Percentiles rank a stretch among this genome's conserved stretches.
Conservation (phyloP, 1,284 basidiomycete genomes). For the Ganoderma boninense region DNA sequence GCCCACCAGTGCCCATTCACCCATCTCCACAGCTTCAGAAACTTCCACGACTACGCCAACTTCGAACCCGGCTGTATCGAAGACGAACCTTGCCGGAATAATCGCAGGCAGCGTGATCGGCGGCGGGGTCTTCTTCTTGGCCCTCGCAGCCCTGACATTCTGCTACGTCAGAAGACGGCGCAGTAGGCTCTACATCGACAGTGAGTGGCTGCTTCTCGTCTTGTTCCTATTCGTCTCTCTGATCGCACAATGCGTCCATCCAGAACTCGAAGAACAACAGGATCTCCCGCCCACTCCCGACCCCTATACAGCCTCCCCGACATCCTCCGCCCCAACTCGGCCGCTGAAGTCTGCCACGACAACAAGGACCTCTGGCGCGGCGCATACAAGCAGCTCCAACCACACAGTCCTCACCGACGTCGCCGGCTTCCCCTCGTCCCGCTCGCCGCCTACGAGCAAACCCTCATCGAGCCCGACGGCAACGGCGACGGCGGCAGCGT, state of each 20-base stretch:
- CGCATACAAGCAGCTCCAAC: background rate
- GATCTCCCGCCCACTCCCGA: background rate
- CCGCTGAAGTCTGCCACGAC: background rate
- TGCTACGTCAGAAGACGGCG: background rate
- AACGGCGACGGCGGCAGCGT: background rate
- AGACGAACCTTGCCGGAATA: background rate
- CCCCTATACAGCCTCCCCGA: background rate
- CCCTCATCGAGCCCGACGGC: background rate
- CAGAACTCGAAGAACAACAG: background rate
- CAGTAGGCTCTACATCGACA: background rate
- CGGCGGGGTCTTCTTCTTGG: background rate
- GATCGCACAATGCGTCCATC: background rate
- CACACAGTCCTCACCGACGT: constrained; percentile 5
- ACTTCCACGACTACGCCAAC: background rate
- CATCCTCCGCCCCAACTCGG: background rate
- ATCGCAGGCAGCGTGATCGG: constrained; percentile 4
- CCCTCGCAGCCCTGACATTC: background rate
- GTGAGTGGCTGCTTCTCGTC: background rate
- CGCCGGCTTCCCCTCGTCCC: background rate
- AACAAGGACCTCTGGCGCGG: background rate
- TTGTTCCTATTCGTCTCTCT: background rate
- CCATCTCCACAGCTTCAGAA: background rate
- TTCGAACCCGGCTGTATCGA: background rate
- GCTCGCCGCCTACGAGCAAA: background rate
- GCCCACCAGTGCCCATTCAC: background rate